Base-by-base conservation (phyloP, 148 eudicot genomes). In the Vaccinium corymbosum region DNA sequence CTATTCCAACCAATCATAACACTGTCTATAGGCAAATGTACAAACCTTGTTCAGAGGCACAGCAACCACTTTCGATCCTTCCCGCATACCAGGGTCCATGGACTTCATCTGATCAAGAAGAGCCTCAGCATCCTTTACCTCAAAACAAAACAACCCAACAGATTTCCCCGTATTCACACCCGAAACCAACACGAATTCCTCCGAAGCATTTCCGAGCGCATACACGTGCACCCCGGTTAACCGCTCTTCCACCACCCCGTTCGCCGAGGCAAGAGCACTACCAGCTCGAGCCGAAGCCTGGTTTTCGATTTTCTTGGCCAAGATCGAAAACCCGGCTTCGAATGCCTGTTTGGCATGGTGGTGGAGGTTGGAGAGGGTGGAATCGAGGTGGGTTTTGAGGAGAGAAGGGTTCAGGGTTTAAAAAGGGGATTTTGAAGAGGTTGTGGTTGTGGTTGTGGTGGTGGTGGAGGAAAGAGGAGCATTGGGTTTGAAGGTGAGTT, bases 171-270 rank as follows among this genome's bases (percentile, higher is more conserved):
- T 53, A 25, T 82, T 85, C 10, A 68, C 62, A 50, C 92, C 94
- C 57, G 97, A 93, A 87, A 96, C 83, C 82, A 96, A 81, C 83
- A 96, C 97, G 82, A 94, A 96, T 57, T 93, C 97, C 56, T 90
- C 90, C 20, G 90, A 84, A 6, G 92, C 80, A 87, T 93, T 94
- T 62, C 90, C 90, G 84, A 94, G 80, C 1, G 97, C 93, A n/a
- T 91, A 96, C 3, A 96, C 97, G 0, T 95, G 92, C 7, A 92
- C 93, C 0, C 98, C 98, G 6, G 94, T 92, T 10, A 96, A 80
- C 79, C 99, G 85, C 89, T 94, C 93, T 72, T 94, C 95, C 27
- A 96, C 90, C 6, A 83, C 94, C 38, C 89, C 94, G 1, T 79
- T 87, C 11, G 90, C 83, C 92, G 91, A 73, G 10, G 90, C 86